Percentiles rank a stretch among this genome's conserved stretches.
Evolutionary conservation across 2,329 filamentous ascomycete genomes (phyloP).

Genomic region (Capronia americana): DNA sequence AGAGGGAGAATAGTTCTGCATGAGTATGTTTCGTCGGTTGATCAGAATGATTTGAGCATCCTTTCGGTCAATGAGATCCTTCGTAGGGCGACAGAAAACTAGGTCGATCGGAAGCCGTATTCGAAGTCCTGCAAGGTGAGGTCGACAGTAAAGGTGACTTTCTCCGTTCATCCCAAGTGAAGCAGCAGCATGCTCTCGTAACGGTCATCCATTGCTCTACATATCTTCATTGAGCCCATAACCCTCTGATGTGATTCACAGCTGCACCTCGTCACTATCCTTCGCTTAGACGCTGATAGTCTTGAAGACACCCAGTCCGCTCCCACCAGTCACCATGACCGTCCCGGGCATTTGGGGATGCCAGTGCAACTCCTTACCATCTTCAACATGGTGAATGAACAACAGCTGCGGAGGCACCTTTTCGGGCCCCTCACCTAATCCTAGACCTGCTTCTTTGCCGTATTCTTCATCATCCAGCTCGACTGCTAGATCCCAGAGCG

Average conservation of each 20-base stretch:
- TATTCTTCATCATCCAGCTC: constrained; percentile 94
- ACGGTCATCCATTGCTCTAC: background rate
- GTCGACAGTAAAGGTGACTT: background rate
- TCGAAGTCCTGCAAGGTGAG: background rate
- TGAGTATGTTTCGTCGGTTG: background rate
- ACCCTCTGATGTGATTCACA: background rate
- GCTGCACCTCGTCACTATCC: background rate
- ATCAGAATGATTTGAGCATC: background rate
- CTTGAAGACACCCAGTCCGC: constrained; percentile 80
- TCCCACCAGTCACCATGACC: constrained; percentile 86
- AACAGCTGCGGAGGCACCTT: constrained; percentile 86
- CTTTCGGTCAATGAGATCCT: background rate
- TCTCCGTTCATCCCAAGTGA: background rate
- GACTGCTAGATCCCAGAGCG: constrained; percentile 94
- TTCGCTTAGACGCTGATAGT: constrained; percentile 74
- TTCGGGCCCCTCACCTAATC: constrained; percentile 39
- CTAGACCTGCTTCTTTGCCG: constrained; percentile 77
- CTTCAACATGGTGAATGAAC: constrained; percentile 95
- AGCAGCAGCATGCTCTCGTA: background rate
- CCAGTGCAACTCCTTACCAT: constrained; percentile 96
- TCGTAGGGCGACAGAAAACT: background rate
- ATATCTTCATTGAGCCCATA: background rate
- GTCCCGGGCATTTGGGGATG: constrained; percentile 93
- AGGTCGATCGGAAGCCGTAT: background rate
- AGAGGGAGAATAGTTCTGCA: background rate